These are phyloP conservation scores for Spizellomyces sp. DNA, from an alignment of 192 early-diverging fungal species.

Conservation along the genomic window DNA sequence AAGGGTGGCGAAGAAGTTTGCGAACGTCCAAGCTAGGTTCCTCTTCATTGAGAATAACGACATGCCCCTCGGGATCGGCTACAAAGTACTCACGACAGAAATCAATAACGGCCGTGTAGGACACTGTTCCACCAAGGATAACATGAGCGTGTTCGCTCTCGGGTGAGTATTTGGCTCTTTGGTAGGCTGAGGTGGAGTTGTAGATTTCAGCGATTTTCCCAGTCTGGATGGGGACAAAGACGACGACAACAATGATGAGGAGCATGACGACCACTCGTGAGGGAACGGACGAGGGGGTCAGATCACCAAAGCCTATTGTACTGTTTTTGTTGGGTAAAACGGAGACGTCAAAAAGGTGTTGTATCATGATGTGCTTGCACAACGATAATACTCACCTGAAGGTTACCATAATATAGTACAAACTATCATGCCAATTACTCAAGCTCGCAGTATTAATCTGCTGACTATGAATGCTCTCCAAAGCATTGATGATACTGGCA, in stretches of 20 bases:
- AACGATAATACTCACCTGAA: conserved; percentile 39
- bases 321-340: conserved; percentile 15
- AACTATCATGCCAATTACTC: conserved; percentile 53
- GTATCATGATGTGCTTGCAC: background rate
- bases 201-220: conserved; percentile 55
- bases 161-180: conserved; percentile 46
- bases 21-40: conserved; percentile 41
- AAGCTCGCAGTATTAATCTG: conserved; percentile 28
- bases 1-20: conserved; percentile 50
- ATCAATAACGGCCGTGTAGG: conserved; percentile 44
- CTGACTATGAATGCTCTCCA: conserved; percentile 42
- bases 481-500: conserved; percentile 56
- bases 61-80: conserved; percentile 33
- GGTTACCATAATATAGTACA: conserved; percentile 63
- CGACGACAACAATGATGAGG: conserved; percentile 54
- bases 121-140: conserved; percentile 45
- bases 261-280: conserved; percentile 55
- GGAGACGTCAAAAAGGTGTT: background rate
- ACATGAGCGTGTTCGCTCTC: conserved; percentile 38
- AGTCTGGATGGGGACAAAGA: conserved; percentile 54
- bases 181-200: conserved; percentile 44
- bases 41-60: conserved; percentile 43
- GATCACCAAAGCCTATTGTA: conserved; percentile 60
- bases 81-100: conserved; percentile 57
- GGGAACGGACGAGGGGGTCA: conserved; percentile 50